Evolutionary conservation across 495 filamentous ascomycete genomes (phyloP).

Genomic region (Terfezia boudieri): DNA sequence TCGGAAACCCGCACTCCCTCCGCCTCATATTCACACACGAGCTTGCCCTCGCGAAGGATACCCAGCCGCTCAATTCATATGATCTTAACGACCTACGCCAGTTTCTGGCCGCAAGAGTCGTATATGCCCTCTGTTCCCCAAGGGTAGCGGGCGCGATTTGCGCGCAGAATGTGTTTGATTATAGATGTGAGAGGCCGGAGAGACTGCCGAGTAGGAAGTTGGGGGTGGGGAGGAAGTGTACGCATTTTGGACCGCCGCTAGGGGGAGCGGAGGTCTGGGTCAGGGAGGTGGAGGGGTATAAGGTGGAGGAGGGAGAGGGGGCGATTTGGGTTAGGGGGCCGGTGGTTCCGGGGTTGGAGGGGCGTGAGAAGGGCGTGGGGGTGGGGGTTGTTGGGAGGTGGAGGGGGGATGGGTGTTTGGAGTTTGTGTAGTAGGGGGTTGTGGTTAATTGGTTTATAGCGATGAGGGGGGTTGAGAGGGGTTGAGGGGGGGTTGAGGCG

Average conservation of each 20-base stretch:
- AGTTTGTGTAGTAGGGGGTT: background rate
- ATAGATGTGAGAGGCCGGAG: conserved; percentile 32
- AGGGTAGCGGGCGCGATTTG: conserved; percentile 62
- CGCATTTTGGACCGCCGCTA: conserved; percentile 65
- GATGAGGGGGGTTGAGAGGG: too few species aligned
- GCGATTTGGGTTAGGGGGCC: conserved; percentile 44
- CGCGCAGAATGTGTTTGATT: conserved; percentile 76
- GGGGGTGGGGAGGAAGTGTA: conserved; percentile 22
- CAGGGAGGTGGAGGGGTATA: conserved; percentile 33
- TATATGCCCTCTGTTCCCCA: conserved; percentile 67
- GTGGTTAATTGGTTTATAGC: too few species aligned
- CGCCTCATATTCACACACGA: conserved; percentile 52
- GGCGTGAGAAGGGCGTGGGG: conserved; percentile 26
- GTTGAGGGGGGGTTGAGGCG: background rate
- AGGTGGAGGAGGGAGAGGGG: conserved; percentile 30
- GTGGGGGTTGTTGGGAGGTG: conserved; percentile 33
- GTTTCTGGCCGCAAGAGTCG: conserved; percentile 54
- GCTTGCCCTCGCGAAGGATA: conserved; percentile 25
- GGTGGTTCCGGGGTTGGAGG: conserved; percentile 32
- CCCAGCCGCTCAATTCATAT: conserved; percentile 34
- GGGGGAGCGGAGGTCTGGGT: conserved; percentile 60
- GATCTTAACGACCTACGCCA: conserved; percentile 58
- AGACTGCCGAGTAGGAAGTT: conserved; percentile 15
- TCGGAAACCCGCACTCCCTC: conserved; percentile 44
- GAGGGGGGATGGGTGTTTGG: conserved; percentile 11